A percentile compares a stretch with the other conserved stretches of the same genome.
phyloP scores from a whole-genome alignment of 2,329 filamentous ascomycete species.

The Stylonectria norvegica region DNA sequence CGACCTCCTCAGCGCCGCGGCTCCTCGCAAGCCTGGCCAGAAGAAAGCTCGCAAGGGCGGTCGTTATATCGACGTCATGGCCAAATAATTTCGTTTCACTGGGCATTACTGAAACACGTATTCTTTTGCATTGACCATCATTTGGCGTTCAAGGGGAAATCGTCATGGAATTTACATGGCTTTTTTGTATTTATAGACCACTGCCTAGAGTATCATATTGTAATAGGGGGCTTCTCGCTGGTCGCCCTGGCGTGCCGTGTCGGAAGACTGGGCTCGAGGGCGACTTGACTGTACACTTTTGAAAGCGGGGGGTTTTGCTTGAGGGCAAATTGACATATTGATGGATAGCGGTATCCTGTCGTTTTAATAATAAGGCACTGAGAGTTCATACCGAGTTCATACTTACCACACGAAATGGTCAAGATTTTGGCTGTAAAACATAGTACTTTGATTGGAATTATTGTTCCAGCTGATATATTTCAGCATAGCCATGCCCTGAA shows the following conservation, averaged over 20 bases:
- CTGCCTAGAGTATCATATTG: not conserved
- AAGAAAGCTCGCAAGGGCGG: slow-evolving; percentile 79
- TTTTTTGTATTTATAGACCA: not conserved
- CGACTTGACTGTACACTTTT: slow-evolving; percentile 8
- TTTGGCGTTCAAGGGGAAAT: slow-evolving; percentile 14
- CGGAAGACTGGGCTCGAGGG: no score
- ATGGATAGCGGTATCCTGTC: no score
- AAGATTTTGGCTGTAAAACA: no score
- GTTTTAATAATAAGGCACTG: no score
- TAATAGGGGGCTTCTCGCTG: no score
- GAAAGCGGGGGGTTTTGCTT: slow-evolving; percentile 14
- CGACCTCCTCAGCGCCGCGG: slow-evolving; percentile 76
- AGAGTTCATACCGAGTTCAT: no score
- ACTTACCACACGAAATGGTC: no score
- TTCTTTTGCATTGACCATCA: slow-evolving; percentile 8
- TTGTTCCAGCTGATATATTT: no score
- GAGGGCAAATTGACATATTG: no score
- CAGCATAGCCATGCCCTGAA: no score
- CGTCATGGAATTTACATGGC: not conserved
- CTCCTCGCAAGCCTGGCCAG: slow-evolving; percentile 60
- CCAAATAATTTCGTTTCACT: slow-evolving; percentile 45
- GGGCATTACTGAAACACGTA: slow-evolving; percentile 2
- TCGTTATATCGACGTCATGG: slow-evolving; percentile 96
- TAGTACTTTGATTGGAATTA: no score
- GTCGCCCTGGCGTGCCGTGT: no score